Percentiles rank a stretch among this genome's conserved stretches.
Evolutionary conservation across 208 protist species (phyloP).

Genomic region (Trypanosoma platydactyli): DNA sequence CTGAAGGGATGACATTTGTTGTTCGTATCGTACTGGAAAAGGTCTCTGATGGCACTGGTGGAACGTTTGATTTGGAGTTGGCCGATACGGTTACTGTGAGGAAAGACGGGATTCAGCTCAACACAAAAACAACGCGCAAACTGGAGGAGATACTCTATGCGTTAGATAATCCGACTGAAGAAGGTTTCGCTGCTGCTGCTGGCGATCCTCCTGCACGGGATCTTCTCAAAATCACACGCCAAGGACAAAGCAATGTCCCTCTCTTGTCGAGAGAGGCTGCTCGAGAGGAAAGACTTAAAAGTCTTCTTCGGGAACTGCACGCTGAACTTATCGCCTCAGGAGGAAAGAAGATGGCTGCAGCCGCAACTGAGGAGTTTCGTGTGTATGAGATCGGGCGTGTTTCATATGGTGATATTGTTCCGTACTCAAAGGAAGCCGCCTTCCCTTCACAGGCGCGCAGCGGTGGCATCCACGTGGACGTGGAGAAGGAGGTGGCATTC

Average conservation of each 20-base stretch:
- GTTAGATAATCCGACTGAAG: constrained; percentile 28
- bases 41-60: constrained; percentile 34
- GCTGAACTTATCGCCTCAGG: constrained; percentile 69
- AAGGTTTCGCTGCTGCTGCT: constrained; percentile 14
- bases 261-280: constrained; percentile 72
- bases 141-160: constrained; percentile 77
- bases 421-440: constrained; percentile 36
- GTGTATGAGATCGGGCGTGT: constrained; percentile 67
- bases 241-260: constrained; percentile 65
- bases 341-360: constrained; percentile 62
- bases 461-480: constrained; percentile 83
- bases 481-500: constrained; percentile 85
- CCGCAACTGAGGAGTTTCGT: constrained; percentile 63
- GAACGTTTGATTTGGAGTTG: constrained; percentile 68
- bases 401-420: constrained; percentile 63
- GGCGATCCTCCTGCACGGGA: constrained; percentile 29
- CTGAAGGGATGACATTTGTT: constrained; percentile 84
- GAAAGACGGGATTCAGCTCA: constrained; percentile 56
- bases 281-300: constrained; percentile 66
- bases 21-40: constrained; percentile 73
- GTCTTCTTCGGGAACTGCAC: constrained; percentile 67
- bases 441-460: constrained; percentile 34
- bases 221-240: constrained; percentile 73
- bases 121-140: constrained; percentile 71
- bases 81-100: constrained; percentile 79